phyloP scores from a whole-genome alignment of 2,329 filamentous ascomycete genomes.

The Trichoderma arundinaceum region DNA sequence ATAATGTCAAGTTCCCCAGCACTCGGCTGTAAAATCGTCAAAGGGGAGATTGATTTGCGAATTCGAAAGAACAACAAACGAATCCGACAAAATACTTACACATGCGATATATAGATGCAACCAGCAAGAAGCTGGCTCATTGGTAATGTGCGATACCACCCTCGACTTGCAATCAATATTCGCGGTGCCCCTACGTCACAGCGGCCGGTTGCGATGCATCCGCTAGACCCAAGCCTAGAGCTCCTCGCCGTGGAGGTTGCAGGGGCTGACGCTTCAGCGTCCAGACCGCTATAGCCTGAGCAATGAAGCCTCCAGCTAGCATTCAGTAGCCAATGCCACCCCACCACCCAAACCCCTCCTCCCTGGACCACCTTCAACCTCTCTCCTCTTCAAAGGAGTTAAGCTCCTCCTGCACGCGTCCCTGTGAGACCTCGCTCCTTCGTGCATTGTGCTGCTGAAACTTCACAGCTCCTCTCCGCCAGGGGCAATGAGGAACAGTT shows the following conservation, averaged over 20 bases:
- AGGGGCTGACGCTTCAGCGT: background rate
- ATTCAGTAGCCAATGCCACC: slow-evolving; percentile 10
- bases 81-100: too few species aligned
- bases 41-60: too few species aligned
- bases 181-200: too few species aligned
- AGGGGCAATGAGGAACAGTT: slow-evolving; percentile 42
- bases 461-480: slow-evolving; percentile 30
- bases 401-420: slow-evolving; percentile 28
- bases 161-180: too few species aligned
- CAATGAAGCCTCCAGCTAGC: background rate
- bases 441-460: slow-evolving; percentile 27
- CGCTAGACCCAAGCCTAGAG: background rate
- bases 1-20: too few species aligned
- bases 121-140: too few species aligned
- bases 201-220: background rate
- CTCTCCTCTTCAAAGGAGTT: slow-evolving; percentile 22
- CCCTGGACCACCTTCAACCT: slow-evolving; percentile 2
- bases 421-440: slow-evolving; percentile 17
- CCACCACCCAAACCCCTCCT: slow-evolving; percentile 23
- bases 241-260: background rate
- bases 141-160: too few species aligned
- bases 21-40: too few species aligned
- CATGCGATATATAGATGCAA: too few species aligned
- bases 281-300: slow-evolving; percentile 6
- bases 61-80: too few species aligned